Percentiles rank a stretch among this genome's conserved stretches.
Evolutionary conservation across 495 filamentous ascomycete species (phyloP).

Genomic region (Astrothelium subdiscretum): DNA sequence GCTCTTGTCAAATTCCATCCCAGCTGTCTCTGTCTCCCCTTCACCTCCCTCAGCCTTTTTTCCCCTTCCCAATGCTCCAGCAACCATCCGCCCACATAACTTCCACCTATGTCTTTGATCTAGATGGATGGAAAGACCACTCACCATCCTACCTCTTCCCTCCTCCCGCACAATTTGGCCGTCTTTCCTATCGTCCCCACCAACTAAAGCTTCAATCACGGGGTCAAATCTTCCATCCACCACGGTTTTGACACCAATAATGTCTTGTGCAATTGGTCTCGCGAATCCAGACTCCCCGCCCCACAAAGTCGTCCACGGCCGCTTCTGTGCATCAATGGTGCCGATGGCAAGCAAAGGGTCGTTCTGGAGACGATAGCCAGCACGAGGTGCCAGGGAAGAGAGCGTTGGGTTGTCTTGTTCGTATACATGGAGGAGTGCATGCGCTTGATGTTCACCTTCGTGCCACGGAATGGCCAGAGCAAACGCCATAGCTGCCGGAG

Average conservation of each 20-base stretch:
- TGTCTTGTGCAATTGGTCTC: slow-evolving; percentile 40
- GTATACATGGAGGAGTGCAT: slow-evolving; percentile 35
- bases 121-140: slow-evolving; percentile 54
- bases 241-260: slow-evolving; percentile 47
- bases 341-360: slow-evolving; percentile 62
- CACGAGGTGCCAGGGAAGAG: background rate
- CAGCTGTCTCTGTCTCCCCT: slow-evolving; percentile 17
- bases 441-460: slow-evolving; percentile 42
- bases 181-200: slow-evolving; percentile 21
- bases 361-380: slow-evolving; percentile 33
- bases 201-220: slow-evolving; percentile 45
- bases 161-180: slow-evolving; percentile 31
- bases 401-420: slow-evolving; percentile 47
- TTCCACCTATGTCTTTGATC: slow-evolving; percentile 56
- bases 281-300: slow-evolving; percentile 60
- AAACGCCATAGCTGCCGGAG: slow-evolving; percentile 32
- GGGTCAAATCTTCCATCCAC: slow-evolving; percentile 54
- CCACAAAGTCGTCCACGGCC: slow-evolving; percentile 66
- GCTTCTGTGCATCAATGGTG: slow-evolving; percentile 46
- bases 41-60: slow-evolving; percentile 20
- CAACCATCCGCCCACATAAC: slow-evolving; percentile 50
- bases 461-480: slow-evolving; percentile 37
- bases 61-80: slow-evolving; percentile 36
- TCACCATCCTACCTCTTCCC: slow-evolving; percentile 36
- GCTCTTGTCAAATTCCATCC: slow-evolving; percentile 18